These are phyloP conservation scores for Arthrobotrys sphaeroides DNA, from an alignment of 2,329 filamentous ascomycete genomes.

Conservation along the genomic window DNA sequence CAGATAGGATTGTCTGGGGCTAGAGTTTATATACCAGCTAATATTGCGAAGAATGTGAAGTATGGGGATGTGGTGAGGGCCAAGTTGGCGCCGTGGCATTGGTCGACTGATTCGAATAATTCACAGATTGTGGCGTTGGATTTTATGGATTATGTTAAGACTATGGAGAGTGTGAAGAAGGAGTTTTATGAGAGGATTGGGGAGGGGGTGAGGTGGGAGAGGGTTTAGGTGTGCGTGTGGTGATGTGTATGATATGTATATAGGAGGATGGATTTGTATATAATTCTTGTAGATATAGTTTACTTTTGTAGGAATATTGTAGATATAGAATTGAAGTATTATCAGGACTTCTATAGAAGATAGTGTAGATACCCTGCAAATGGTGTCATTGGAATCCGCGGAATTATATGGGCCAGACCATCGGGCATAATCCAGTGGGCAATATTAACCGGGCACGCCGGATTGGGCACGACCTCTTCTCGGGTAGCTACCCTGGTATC, in stretches of 20 bases:
- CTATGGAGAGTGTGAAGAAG: slow-evolving; percentile 18
- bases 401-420: not conserved
- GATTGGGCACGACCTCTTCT: slow-evolving; percentile 2
- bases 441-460: slow-evolving; percentile 15
- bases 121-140: slow-evolving; percentile 39
- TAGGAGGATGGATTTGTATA: too few relatives aligned
- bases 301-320: not conserved
- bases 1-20: slow-evolving; percentile 21
- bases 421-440: slow-evolving; percentile 9
- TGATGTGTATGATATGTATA: slow-evolving; percentile 14
- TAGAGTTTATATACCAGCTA: slow-evolving; percentile 32
- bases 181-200: slow-evolving; percentile 48
- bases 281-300: slow-evolving; percentile 7
- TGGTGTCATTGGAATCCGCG: not conserved
- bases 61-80: slow-evolving; percentile 45
- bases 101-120: slow-evolving; percentile 34
- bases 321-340: not conserved
- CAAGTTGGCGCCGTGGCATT: slow-evolving; percentile 26
- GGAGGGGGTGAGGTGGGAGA: slow-evolving; percentile 27
- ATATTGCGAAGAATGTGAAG: slow-evolving; percentile 15
- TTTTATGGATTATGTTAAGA: slow-evolving; percentile 42
- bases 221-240: not conserved
- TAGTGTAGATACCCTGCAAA: slow-evolving; percentile 1
- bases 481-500: slow-evolving; percentile 8
- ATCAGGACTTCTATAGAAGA: too few relatives aligned